Evolutionary conservation across 768 basidiomycete species (phyloP), one percentile per base, ranked within the genome.

Genomic region (Podaxis sp.): DNA sequence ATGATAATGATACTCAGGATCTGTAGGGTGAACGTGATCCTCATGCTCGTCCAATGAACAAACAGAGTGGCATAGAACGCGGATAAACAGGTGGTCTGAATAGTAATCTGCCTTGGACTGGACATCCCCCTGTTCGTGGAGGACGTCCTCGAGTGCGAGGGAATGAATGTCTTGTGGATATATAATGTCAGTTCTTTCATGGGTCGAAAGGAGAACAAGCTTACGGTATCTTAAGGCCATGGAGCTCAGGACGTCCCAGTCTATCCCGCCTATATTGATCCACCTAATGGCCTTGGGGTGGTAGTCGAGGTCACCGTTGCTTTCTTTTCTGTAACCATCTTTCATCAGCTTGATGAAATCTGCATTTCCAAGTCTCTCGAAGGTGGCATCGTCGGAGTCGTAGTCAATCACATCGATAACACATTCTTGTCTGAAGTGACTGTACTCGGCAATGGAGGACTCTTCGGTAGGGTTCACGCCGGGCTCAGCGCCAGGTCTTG

Each of bases 241-340:
- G 2, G 81, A 78, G 65, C 85, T 86, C 49, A 91, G 75, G 12
- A 90, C 84, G 66, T 84, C 82, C 87, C 87, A 89, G 64, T 84
- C 78, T 40, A 81, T 70, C 0, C 88, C 87, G 8, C 82, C 82
- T 59, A 89, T 78, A 66, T 88, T 87, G 61, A 88, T 87, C 87
- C 87, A 89, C 51, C 88, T 73, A 51, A 76, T 71, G 63, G 68
- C 68, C 11, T 65, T 65, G 22, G 82, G 67, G 71, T 80, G 82
- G 75, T 81, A 1, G 74, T 60, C 60, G 38, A 52, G 40, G 12
- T 65, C 57, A 17, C 59, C 42, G 9, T 58, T 65, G 17, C 52
- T 63, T 56, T 52, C 46, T 26, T 56, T 44, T 33, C 40, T 30
- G 6, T 57, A 59, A 17, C 52, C 56, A 24, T 79, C 73, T 3